Conservation (phyloP, 331 rosid genomes). For the Rosa hybrid region DNA sequence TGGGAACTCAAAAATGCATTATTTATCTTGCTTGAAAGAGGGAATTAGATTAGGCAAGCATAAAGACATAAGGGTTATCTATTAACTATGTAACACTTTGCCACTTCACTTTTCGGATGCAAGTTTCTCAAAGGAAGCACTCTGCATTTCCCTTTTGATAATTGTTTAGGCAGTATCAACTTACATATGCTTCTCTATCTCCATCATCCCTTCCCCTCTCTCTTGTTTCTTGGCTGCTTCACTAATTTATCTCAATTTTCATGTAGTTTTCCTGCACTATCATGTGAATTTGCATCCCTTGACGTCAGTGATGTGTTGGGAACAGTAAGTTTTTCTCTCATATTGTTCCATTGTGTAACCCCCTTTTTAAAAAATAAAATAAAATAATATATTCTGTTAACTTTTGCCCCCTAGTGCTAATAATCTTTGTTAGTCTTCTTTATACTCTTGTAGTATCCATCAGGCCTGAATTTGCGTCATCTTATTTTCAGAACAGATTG, state of each 20-base stretch:
- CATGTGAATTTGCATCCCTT: slow-evolving; percentile 90
- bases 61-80: not conserved
- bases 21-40: not conserved
- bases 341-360: slow-evolving; percentile 5
- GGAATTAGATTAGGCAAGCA: not conserved
- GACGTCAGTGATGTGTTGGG: slow-evolving; percentile 84
- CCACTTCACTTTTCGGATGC: not conserved
- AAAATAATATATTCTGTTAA: not conserved
- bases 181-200: not conserved
- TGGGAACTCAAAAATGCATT: slow-evolving; percentile 6
- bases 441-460: not conserved
- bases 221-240: slow-evolving; percentile 14
- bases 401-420: not conserved
- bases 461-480: slow-evolving; percentile 40
- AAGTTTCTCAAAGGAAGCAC: not conserved
- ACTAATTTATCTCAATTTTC: slow-evolving; percentile 29
- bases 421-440: not conserved
- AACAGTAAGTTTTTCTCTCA: slow-evolving; percentile 68
- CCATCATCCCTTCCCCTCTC: not conserved
- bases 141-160: not conserved
- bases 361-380: too few relatives aligned
- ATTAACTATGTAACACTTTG: not conserved
- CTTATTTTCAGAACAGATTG: slow-evolving; percentile 80
- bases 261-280: slow-evolving; percentile 82
- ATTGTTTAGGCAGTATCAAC: slow-evolving; percentile 2